A percentile compares a stretch with the other conserved stretches of the same genome.
These are phyloP conservation scores for Raphanus sativus DNA, from an alignment of 345 rosid species.

Conservation along the genomic window DNA sequence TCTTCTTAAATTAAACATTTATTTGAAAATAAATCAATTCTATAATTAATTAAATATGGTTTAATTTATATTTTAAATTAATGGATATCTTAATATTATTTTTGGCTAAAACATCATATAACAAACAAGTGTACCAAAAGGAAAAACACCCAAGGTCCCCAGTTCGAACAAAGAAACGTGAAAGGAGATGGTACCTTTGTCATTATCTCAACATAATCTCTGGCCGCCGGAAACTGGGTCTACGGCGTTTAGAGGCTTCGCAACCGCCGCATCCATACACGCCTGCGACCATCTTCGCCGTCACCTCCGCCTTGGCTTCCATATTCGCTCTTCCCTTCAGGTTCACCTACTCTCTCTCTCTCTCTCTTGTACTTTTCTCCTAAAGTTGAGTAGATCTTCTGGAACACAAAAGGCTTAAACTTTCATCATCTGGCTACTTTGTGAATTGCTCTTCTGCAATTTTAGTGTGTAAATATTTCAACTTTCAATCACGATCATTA, in stretches of 20 bases:
- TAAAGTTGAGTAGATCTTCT: not conserved
- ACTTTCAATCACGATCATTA: not conserved
- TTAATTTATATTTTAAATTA: no score
- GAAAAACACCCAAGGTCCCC: not conserved
- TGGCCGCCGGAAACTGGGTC: constrained; percentile 40
- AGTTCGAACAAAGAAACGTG: not conserved
- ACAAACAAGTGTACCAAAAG: no score
- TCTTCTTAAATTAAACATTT: no score
- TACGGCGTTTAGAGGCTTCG: constrained; percentile 37
- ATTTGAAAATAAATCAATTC: no score
- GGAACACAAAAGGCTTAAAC: not conserved
- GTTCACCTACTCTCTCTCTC: constrained; percentile 26
- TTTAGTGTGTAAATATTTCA: not conserved
- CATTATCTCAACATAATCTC: constrained; percentile 29
- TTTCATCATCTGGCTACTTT: not conserved
- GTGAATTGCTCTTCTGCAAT: not conserved
- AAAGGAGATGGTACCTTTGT: constrained; percentile 21
- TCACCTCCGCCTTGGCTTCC: constrained; percentile 42
- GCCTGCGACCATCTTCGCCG: constrained; percentile 47
- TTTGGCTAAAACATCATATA: no score
- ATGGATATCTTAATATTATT: no score
- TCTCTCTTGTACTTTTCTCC: no score
- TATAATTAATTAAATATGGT: no score
- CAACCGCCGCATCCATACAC: constrained; percentile 53
- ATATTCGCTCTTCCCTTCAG: constrained; percentile 59